Base-by-base conservation (phyloP, 208 protist genomes). In the Acanthamoeba castellanii region DNA sequence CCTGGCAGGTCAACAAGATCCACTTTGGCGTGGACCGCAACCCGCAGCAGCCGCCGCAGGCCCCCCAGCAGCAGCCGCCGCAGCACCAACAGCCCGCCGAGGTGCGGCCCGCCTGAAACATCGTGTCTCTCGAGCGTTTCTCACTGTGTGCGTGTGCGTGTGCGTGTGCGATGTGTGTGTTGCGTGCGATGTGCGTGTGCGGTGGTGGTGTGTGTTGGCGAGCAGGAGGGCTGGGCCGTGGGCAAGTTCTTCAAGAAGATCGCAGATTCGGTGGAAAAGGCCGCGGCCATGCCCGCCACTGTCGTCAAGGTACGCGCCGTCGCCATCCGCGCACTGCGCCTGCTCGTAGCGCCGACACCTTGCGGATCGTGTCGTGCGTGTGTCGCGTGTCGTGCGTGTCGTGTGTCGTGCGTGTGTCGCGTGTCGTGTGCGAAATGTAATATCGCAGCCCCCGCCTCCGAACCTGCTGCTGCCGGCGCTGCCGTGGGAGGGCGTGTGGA, bases 221-320 rank as follows among this genome's bases (percentile, higher is more conserved):
- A n/a, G 27, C 11, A 91, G 50, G 84, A 47, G 32, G 47, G 84
- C 13, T 64, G 84, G 52, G 84, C 52, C 16, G 57, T 91, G 42
- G 42, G 57, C 57, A 91, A 91, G 84, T 91, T 91, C 84, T 91
- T 91, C 59, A 70, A 91, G 34, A 91, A 72, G 84, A 64, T 91
- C 3, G 59, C 84, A 4, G 84, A 91, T 18, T 47, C 57, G 16
- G 84, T 91, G 22, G 50, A 64, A 22, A 91, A 64, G 50, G 84
- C 84, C 42, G 84, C 84, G 14, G 30, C 84, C 22, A 2, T 70
- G 8, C 57, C 59, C 13, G 22, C 76, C 8, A 57, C 76, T 4
- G 25, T 18, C 25, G 25, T 57, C 76, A 57, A 50, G 42, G 76
- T 85, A 55, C 50, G 50, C 14, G 14, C n/a, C 20, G 9, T n/a